Evolutionary conservation across 371 early-diverging fungal genomes (phyloP).

Genomic region (Mucor saturninus): DNA sequence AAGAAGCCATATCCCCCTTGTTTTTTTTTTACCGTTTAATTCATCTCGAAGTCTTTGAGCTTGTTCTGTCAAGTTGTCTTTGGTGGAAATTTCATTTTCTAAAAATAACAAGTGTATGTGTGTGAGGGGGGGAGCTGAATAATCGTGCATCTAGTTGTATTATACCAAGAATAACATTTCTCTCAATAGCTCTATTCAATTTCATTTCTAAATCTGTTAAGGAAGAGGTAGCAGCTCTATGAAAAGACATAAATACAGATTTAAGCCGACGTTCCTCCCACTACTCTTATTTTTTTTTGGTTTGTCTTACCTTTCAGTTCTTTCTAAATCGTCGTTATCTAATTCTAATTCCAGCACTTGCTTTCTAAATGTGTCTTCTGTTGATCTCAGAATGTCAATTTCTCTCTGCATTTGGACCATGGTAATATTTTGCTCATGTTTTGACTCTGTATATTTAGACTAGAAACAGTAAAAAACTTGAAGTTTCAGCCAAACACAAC

Average conservation of each 20-base stretch:
- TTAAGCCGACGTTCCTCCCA: no score
- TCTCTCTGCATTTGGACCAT: constrained; percentile 77
- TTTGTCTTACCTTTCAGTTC: constrained; percentile 20
- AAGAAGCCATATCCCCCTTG: no score
- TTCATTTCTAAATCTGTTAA: constrained; percentile 74
- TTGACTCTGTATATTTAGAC: constrained; percentile 52
- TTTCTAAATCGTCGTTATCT: constrained; percentile 77
- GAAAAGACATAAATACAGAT: not conserved
- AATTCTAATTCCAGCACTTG: constrained; percentile 78
- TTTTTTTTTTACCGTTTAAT: constrained; percentile 54
- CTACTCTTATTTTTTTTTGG: not conserved
- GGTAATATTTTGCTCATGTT: constrained; percentile 66
- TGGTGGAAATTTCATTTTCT: constrained; percentile 70
- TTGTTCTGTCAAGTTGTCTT: constrained; percentile 72
- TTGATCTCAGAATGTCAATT: constrained; percentile 72
- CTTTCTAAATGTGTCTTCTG: constrained; percentile 74
- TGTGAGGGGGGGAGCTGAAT: not conserved
- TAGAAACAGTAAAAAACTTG: not conserved
- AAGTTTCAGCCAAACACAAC: no score
- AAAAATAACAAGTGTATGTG: not conserved
- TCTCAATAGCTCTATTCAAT: constrained; percentile 71
- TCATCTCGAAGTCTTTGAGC: constrained; percentile 83
- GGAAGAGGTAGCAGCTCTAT: constrained; percentile 72
- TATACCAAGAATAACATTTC: constrained; percentile 63
- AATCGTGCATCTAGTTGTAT: not conserved